Base-by-base conservation (phyloP, 2,329 filamentous ascomycete species). In the Leptographium wingfieldii region DNA sequence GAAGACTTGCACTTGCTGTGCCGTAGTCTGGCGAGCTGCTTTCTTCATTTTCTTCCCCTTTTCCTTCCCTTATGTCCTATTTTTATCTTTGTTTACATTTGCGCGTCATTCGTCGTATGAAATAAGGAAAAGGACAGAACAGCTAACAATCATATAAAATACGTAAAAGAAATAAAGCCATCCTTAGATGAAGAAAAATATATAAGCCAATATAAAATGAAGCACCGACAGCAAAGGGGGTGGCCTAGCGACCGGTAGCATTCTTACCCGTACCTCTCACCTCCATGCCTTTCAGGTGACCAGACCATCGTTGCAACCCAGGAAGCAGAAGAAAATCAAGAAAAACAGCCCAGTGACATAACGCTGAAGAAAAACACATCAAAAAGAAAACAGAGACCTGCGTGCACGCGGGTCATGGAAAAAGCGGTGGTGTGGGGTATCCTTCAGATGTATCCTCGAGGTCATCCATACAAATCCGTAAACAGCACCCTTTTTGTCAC, bases 61-160 rank as follows among this genome's bases (percentile, higher is more conserved):
- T 49, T 48, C 12, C 38, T 33, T 56, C 40, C 40, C 40, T 5
- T 19, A 27, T 43, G 25, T 49, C 56, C 56, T 57, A 33, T 51
- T 57, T 57, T 57, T 57, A 11, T 57, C 46, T 56, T 56, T 57
- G 56, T 57, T 57, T 57, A 57, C 56, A 57, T 56, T n/a, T 56
- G 22, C 16, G 27, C 22, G 46, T 57, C 56, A 57, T 57, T 57
- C 56, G 31, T 57, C 56, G 51, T 57, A 46, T 11, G 19, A 12
- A 48, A 57, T 11, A 35, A 29, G 14, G 49, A 12, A 54, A 33
- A 14, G 14, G 19, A 16, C n/a, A 27, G 31, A 48, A 49, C 29
- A 33, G 29, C 11, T 16, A 48, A 49, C 40, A 46, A 29, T 31
- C 35, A 57, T 35, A 31, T 22, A 29, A 48, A 55, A 22, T 25